Percentiles rank a stretch among this genome's conserved stretches.
phyloP scores from a whole-genome alignment of 2,329 filamentous ascomycete genomes.

The Sarocladium strictum region DNA sequence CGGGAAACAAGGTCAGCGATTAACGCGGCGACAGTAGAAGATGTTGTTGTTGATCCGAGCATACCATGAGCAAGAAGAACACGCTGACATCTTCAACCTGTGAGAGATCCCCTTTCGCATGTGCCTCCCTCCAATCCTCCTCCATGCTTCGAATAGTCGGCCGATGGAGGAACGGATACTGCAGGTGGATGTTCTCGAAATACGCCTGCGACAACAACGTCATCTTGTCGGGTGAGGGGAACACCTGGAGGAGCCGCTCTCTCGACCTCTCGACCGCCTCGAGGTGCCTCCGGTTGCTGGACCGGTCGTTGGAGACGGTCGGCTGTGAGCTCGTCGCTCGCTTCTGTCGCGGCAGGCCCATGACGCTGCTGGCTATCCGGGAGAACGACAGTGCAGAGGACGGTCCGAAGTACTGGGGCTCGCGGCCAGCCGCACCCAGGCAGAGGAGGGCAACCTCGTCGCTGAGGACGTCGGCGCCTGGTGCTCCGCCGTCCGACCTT shows the following conservation, averaged over 20 bases:
- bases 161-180: constrained; percentile 31
- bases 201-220: constrained; percentile 22
- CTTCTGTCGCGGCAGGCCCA: background rate
- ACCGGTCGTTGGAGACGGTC: background rate
- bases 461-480: constrained; percentile 2
- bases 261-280: background rate
- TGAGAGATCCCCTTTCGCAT: background rate
- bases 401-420: constrained; percentile 31
- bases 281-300: background rate
- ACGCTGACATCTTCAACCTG: constrained; percentile 3
- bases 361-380: constrained; percentile 17
- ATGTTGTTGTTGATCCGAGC: no score
- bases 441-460: constrained; percentile 19
- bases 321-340: background rate
- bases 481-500: background rate
- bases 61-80: constrained; percentile 6
- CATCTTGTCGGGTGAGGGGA: background rate
- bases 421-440: constrained; percentile 24
- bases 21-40: no score
- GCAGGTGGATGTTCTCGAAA: constrained; percentile 30
- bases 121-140: background rate
- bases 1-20: no score
- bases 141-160: constrained; percentile 17
- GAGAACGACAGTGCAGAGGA: constrained; percentile 28
- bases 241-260: background rate